These are phyloP conservation scores for Graphilbum ipis-grandicollis DNA, from an alignment of 2,329 filamentous ascomycete species.

Conservation along the genomic window DNA sequence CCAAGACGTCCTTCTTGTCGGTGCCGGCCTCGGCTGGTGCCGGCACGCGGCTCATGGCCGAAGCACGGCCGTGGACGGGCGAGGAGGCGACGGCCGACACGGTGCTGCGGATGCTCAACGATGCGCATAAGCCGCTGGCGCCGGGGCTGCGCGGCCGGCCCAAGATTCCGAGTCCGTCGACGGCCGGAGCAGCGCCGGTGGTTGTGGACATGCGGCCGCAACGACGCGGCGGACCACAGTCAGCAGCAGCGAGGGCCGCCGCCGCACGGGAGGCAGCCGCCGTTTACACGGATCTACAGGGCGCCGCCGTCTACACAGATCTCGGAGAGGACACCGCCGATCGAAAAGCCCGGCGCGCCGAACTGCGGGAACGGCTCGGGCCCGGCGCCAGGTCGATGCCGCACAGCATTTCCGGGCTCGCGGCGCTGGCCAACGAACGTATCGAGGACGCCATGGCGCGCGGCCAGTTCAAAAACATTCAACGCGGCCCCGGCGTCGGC, in stretches of 20 bases:
- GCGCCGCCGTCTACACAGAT: constrained; percentile 6
- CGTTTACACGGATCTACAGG: constrained; percentile 28
- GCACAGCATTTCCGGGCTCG: constrained; percentile 58
- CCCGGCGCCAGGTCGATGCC: constrained; percentile 58
- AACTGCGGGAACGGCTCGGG: constrained; percentile 67
- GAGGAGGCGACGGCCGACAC: constrained; percentile 57
- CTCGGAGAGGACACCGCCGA: constrained; percentile 59
- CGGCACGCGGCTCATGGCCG: constrained; percentile 51
- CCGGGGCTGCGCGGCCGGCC: constrained; percentile 28
- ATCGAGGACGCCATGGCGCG: constrained; percentile 89
- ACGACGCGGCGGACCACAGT: constrained; percentile 18
- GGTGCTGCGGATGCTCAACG: constrained; percentile 69
- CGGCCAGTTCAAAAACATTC: constrained; percentile 75
- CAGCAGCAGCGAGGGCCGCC: constrained; percentile 30
- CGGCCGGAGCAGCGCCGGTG: constrained; percentile 18
- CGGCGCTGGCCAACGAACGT: constrained; percentile 67
- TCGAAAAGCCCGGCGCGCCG: constrained; percentile 49
- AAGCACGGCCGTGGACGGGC: constrained; percentile 60
- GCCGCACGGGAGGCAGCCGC: constrained; percentile 39
- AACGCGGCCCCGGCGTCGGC: constrained; percentile 59
- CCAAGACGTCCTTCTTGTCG: too few relatives aligned
- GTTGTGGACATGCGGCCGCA: constrained; percentile 35
- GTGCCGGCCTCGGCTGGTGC: too few relatives aligned
- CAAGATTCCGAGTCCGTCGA: too few relatives aligned
- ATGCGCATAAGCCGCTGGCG: constrained; percentile 54